Conservation (phyloP, 2,329 filamentous ascomycete genomes). For the Trichoderma gracile region DNA sequence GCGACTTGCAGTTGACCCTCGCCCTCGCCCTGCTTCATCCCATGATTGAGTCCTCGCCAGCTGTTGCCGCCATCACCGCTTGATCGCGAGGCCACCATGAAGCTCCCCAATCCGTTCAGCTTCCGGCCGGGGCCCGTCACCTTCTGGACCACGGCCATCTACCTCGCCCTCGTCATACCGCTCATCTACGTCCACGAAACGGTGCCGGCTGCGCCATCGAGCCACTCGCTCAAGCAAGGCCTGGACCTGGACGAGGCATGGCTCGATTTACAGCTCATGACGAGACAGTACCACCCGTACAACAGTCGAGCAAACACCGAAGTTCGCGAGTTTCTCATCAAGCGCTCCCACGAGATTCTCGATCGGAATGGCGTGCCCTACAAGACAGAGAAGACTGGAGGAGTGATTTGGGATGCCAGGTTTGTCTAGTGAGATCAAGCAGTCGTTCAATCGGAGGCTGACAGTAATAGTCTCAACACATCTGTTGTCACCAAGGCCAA, state of each 20-base stretch:
- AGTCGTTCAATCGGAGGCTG: neutral
- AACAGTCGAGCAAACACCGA: constrained; percentile 82
- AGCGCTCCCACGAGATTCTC: constrained; percentile 69
- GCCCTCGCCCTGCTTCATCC: neutral
- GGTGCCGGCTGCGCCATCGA: constrained; percentile 65
- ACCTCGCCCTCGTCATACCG: constrained; percentile 73
- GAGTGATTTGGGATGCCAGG: constrained; percentile 35
- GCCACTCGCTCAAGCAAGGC: constrained; percentile 52
- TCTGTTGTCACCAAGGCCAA: neutral
- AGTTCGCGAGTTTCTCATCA: constrained; percentile 73
- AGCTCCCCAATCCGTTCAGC: constrained; percentile 59
- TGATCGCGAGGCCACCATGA: constrained; percentile 32
- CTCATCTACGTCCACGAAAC: constrained; percentile 73
- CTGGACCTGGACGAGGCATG: constrained; percentile 85
- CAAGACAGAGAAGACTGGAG: constrained; percentile 43
- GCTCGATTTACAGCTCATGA: constrained; percentile 77
- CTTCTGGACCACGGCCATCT: constrained; percentile 72
- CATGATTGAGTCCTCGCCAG: neutral
- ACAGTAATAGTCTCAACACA: neutral
- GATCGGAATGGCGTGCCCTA: constrained; percentile 58
- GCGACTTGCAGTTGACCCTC: neutral
- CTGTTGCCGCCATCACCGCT: neutral
- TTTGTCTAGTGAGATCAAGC: constrained; percentile 14
- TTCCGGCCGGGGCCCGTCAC: constrained; percentile 83
- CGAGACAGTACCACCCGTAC: constrained; percentile 78